Conservation (phyloP, 192 early-diverging fungal species). For the Coemansia brasiliensis region DNA sequence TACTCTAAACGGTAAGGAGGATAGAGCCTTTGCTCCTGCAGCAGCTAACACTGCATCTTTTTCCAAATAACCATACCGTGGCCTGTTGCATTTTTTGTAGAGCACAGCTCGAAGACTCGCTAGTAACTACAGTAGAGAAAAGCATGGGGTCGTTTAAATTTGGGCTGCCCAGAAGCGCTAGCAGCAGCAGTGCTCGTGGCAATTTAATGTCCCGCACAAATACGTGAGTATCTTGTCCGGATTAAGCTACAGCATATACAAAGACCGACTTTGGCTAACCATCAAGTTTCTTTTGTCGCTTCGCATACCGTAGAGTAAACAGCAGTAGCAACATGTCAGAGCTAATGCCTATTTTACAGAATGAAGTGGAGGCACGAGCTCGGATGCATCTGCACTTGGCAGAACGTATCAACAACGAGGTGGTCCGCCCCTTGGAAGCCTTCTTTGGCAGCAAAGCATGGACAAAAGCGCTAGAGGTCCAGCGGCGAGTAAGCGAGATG, state of each 20-base stretch:
- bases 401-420: conserved; percentile 43
- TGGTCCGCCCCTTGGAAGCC: conserved; percentile 26
- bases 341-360: conserved; percentile 26
- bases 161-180: neutral
- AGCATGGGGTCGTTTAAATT: neutral
- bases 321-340: neutral
- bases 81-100: conserved; percentile 14
- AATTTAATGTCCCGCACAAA: neutral
- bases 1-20: conserved; percentile 39
- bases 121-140: conserved; percentile 37
- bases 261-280: no score
- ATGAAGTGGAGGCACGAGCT: conserved; percentile 26
- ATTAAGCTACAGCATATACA: no score
- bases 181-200: neutral
- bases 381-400: conserved; percentile 44
- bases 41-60: no score
- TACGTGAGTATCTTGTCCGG: conserved; percentile 8
- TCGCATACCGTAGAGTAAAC: neutral
- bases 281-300: no score
- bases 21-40: no score
- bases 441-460: conserved; percentile 31
- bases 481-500: conserved; percentile 19
- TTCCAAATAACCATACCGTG: no score
- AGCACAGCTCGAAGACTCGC: conserved; percentile 35
- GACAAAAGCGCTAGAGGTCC: conserved; percentile 20